These are phyloP conservation scores for Phytophthora ohioensis DNA, from an alignment of 352 stramenopile species.

Conservation along the genomic window DNA sequence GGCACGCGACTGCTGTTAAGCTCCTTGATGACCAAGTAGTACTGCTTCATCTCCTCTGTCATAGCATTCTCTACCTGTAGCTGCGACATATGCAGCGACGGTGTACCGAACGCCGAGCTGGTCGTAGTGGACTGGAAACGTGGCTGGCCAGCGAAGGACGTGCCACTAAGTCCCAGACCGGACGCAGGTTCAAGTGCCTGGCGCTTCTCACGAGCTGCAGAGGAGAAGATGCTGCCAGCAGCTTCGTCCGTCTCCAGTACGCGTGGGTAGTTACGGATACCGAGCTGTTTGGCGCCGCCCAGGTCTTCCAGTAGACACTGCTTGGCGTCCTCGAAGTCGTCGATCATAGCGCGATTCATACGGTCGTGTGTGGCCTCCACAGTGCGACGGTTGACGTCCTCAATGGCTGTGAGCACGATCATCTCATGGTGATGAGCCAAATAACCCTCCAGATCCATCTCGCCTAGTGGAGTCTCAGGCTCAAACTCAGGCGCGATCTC, in stretches of 20 bases:
- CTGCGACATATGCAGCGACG: slow-evolving; percentile 71
- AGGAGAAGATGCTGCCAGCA: slow-evolving; percentile 57
- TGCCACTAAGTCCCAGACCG: slow-evolving; percentile 58
- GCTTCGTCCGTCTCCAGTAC: slow-evolving; percentile 53
- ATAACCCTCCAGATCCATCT: slow-evolving; percentile 90
- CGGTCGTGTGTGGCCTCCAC: slow-evolving; percentile 83
- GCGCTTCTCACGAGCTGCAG: slow-evolving; percentile 45
- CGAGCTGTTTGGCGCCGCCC: slow-evolving; percentile 69
- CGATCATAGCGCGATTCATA: slow-evolving; percentile 89
- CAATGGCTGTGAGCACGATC: slow-evolving; percentile 91
- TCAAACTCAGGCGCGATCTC: slow-evolving; percentile 82
- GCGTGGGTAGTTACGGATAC: slow-evolving; percentile 78
- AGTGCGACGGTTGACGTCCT: slow-evolving; percentile 85
- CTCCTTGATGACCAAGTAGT: slow-evolving; percentile 74
- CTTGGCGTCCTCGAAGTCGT: slow-evolving; percentile 86
- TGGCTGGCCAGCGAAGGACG: slow-evolving; percentile 58
- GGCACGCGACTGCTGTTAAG: slow-evolving; percentile 77
- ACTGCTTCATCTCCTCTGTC: slow-evolving; percentile 88
- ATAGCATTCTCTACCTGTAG: slow-evolving; percentile 71
- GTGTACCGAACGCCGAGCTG: slow-evolving; percentile 28
- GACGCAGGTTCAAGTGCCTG: slow-evolving; percentile 33
- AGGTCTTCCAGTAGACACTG: slow-evolving; percentile 79
- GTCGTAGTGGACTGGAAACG: slow-evolving; percentile 55
- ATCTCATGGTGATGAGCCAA: slow-evolving; percentile 92
- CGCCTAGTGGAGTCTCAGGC: slow-evolving; percentile 80